Base-by-base conservation (phyloP, 495 filamentous ascomycete genomes). In the Viridothelium virens region DNA sequence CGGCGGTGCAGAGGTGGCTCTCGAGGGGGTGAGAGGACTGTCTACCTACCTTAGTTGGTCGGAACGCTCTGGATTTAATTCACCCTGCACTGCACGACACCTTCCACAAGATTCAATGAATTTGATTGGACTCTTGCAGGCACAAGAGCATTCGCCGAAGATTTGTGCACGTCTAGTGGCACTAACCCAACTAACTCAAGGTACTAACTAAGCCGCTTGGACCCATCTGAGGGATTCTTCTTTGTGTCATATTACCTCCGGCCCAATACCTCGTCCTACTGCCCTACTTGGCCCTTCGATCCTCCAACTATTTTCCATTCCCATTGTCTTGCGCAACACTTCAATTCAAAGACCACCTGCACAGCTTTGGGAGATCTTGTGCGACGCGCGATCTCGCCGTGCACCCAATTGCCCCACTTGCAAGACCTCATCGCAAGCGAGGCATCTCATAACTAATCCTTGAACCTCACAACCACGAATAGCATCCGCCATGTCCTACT, bases 401-500 rank as follows among this genome's bases (percentile, higher is more conserved):
- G 31, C 53, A 59, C 36, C 31, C 25, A 34, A 33, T 59, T 59
- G 53, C 53, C n/a, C 53, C 53, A 36, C 53, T 36, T 59, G 53
- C 53, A 14, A 33, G 53, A 36, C 6, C 14, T n/a, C 5, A 34
- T 59, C 31, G 53, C 53, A 7, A 36, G 18, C 53, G 3, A 59
- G n/a, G 7, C 3, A 3, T 34, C 36, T 3, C 31, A 7, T 25
- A 25, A 25, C 25, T 25, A 25, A 25, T 3, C 31, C 62, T 41
- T 41, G 11, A 44, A 9, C 7, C 33, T 63, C 4, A 38, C 33
- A 9, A 31, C 41, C 62, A 37, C 33, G 5, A 48, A 63, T 6
- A 44, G 36, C 33, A n/a, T 16, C 31, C 12, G 56, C 5, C 67
- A 78, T 78, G 76, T 76, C 76, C 31, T 77, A 72, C 67, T 77